Evolutionary conservation across 805 yeast genomes (phyloP).

Genomic region (Kodamaea hsintzibuensis): DNA sequence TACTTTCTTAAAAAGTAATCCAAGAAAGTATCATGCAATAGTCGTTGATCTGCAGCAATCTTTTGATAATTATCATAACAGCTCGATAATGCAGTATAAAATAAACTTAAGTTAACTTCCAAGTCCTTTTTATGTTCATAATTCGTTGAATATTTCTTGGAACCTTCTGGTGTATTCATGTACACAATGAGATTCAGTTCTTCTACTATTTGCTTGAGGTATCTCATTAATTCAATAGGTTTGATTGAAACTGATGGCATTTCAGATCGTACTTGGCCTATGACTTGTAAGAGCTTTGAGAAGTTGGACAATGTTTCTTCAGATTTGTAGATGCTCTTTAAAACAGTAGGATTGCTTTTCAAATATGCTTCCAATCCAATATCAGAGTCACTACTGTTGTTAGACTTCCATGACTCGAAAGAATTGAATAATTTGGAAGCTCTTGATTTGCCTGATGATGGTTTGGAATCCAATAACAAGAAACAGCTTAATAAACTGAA

Average conservation of each 20-base stretch:
- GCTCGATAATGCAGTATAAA: constrained; percentile 21
- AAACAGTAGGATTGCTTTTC: background rate
- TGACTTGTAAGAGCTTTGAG: background rate
- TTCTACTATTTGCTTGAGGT: constrained; percentile 31
- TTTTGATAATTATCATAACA: constrained; percentile 15
- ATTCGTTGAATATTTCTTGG: background rate
- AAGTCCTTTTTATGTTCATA: constrained; percentile 12
- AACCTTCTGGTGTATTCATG: constrained; percentile 15
- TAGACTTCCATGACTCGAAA: constrained; percentile 11
- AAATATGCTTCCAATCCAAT: background rate
- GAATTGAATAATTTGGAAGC: constrained; percentile 29
- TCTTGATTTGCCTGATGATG: constrained; percentile 22
- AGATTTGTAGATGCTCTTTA: constrained; percentile 2
- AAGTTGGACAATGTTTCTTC: background rate
- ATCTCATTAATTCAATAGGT: constrained; percentile 37
- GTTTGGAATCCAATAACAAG: constrained; percentile 24
- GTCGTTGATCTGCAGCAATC: background rate
- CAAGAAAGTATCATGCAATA: constrained; percentile 25
- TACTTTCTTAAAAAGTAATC: constrained; percentile 43
- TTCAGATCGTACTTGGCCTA: background rate
- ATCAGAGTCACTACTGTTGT: background rate
- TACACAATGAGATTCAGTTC: constrained; percentile 34
- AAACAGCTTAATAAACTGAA: constrained; percentile 32
- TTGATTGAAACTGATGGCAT: constrained; percentile 12
- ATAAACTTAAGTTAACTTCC: constrained; percentile 17